Conservation (phyloP, 768 basidiomycete species). For the Holtermanniella nyarrowii region DNA sequence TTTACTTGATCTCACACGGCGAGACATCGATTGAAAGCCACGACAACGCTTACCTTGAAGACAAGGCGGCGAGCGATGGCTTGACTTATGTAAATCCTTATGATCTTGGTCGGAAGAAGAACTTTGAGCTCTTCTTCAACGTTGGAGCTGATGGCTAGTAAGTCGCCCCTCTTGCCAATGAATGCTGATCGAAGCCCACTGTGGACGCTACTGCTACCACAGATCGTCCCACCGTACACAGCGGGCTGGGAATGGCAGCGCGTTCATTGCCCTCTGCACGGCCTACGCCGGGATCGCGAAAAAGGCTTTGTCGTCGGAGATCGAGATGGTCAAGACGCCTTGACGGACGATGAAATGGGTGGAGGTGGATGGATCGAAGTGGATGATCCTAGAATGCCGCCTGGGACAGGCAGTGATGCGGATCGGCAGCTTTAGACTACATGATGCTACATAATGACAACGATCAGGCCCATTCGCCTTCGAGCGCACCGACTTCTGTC, state of each 20-base stretch:
- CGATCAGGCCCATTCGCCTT: slow-evolving; percentile 29
- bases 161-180: slow-evolving; percentile 37
- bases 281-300: background rate
- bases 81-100: slow-evolving; percentile 85
- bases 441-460: background rate
- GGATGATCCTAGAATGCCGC: background rate
- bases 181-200: slow-evolving; percentile 49
- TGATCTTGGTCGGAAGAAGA: slow-evolving; percentile 69
- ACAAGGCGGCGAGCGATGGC: slow-evolving; percentile 56
- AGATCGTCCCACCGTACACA: slow-evolving; percentile 67
- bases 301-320: background rate
- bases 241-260: slow-evolving; percentile 51
- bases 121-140: slow-evolving; percentile 80
- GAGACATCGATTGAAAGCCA: slow-evolving; percentile 87
- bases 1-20: slow-evolving; percentile 56
- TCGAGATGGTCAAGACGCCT: background rate
- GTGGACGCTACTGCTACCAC: slow-evolving; percentile 70
- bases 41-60: slow-evolving; percentile 70
- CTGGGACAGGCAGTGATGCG: background rate
- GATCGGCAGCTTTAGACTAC: background rate
- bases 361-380: background rate
- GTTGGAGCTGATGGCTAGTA: slow-evolving; percentile 70
- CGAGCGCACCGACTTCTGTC: slow-evolving; percentile 27
- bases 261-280: background rate
- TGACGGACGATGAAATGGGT: background rate